Conservation (phyloP, 768 basidiomycete species). For the Auricularia heimuer region DNA sequence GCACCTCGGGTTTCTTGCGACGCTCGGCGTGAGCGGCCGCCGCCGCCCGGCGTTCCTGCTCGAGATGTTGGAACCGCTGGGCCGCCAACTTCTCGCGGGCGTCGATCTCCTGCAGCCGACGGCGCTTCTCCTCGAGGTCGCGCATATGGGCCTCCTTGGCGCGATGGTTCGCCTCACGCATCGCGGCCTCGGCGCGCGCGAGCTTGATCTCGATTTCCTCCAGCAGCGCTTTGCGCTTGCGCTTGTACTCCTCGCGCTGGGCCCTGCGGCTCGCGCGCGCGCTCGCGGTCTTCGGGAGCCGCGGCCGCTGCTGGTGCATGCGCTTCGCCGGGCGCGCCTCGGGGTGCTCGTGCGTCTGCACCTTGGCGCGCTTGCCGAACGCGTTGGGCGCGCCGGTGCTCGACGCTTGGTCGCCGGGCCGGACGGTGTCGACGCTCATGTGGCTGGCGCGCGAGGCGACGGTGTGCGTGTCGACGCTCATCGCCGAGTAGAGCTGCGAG, state of each 20-base stretch:
- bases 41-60: no score
- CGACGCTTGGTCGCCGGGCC: neutral
- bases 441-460: neutral
- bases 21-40: neutral
- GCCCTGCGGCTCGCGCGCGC: neutral
- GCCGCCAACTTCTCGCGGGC: no score
- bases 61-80: no score
- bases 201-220: neutral
- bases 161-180: no score
- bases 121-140: no score
- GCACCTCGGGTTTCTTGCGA: neutral
- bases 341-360: neutral
- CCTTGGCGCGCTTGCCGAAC: neutral
- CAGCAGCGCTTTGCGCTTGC: neutral
- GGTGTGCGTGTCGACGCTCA: neutral
- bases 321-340: neutral
- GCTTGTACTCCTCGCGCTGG: neutral
- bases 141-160: no score
- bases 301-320: neutral
- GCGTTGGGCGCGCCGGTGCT: neutral
- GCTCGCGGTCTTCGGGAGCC: neutral
- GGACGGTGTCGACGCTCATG: conserved; percentile 1
- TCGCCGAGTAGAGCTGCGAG: neutral
- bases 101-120: no score
- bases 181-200: no score